Percentiles rank a stretch among this genome's conserved stretches.
These are phyloP conservation scores for Metarhizium sp. DNA, from an alignment of 2,329 filamentous ascomycete genomes.

Conservation along the genomic window DNA sequence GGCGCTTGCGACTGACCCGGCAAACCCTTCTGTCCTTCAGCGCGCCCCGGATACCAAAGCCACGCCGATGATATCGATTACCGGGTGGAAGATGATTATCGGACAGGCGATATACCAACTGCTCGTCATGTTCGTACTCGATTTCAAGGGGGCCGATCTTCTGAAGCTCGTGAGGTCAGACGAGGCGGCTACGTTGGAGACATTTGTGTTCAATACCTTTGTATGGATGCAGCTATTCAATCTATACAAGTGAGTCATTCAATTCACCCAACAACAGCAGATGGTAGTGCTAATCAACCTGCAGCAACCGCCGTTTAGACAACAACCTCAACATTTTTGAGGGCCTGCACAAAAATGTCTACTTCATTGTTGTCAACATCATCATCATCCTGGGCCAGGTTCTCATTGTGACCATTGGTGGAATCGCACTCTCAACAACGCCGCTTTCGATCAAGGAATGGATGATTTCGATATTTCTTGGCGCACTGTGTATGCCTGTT, in stretches of 20 bases:
- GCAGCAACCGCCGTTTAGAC: slow-evolving; percentile 49
- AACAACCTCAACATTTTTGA: slow-evolving; percentile 71
- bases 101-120: slow-evolving; percentile 54
- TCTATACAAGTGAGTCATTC: slow-evolving; percentile 8
- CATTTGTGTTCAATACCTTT: slow-evolving; percentile 60
- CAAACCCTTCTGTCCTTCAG: slow-evolving; percentile 45
- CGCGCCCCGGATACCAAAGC: slow-evolving; percentile 49
- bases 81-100: slow-evolving; percentile 58
- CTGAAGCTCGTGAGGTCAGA: slow-evolving; percentile 42
- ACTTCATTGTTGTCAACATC: slow-evolving; percentile 59
- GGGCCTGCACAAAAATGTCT: slow-evolving; percentile 56
- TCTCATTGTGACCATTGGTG: slow-evolving; percentile 64
- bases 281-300: not conserved
- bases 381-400: slow-evolving; percentile 65
- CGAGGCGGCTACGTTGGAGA: slow-evolving; percentile 36
- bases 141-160: slow-evolving; percentile 48
- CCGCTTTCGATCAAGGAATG: slow-evolving; percentile 58
- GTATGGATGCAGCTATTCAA: slow-evolving; percentile 69
- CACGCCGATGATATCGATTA: slow-evolving; percentile 57
- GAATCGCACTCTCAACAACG: slow-evolving; percentile 47
- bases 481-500: slow-evolving; percentile 65
- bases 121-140: slow-evolving; percentile 43
- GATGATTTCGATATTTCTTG: slow-evolving; percentile 67
- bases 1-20: slow-evolving; percentile 54
- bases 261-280: not conserved